Evolutionary conservation across 106 monocot genomes (phyloP).

Genomic region (Agapanthus africanus): DNA sequence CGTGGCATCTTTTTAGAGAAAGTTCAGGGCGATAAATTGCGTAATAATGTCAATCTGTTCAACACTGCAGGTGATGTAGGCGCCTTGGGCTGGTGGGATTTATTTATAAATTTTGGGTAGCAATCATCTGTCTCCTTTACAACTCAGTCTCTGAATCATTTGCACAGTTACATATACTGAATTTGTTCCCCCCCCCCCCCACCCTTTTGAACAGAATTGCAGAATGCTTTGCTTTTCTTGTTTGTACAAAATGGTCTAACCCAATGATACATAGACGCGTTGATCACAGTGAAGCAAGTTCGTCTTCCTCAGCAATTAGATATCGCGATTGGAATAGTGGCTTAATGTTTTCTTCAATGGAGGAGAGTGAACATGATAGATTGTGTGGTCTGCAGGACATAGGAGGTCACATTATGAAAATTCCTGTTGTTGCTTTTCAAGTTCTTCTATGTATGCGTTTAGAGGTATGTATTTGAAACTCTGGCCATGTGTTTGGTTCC

Average conservation of each 20-base stretch:
- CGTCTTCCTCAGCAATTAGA: slow-evolving; percentile 63
- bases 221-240: slow-evolving; percentile 93
- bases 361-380: slow-evolving; percentile 58
- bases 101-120: slow-evolving; percentile 98
- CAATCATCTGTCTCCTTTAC: neutral
- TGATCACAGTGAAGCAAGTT: slow-evolving; percentile 55
- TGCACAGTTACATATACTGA: neutral
- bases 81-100: slow-evolving; percentile 95
- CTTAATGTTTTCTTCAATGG: slow-evolving; percentile 58
- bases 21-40: neutral
- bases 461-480: slow-evolving; percentile 45
- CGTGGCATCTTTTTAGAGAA: neutral
- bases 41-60: neutral
- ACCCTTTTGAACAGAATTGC: slow-evolving; percentile 56
- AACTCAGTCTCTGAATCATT: slow-evolving; percentile 1
- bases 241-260: slow-evolving; percentile 97
- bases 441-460: slow-evolving; percentile 82
- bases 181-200: no score
- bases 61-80: slow-evolving; percentile 70
- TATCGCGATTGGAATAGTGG: slow-evolving; percentile 80
- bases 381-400: slow-evolving; percentile 81
- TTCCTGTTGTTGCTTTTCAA: slow-evolving; percentile 78
- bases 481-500: neutral
- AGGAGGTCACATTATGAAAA: slow-evolving; percentile 94
- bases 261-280: slow-evolving; percentile 83